Conservation (phyloP, 306 rosid genomes). For the Vigna trinervia region DNA sequence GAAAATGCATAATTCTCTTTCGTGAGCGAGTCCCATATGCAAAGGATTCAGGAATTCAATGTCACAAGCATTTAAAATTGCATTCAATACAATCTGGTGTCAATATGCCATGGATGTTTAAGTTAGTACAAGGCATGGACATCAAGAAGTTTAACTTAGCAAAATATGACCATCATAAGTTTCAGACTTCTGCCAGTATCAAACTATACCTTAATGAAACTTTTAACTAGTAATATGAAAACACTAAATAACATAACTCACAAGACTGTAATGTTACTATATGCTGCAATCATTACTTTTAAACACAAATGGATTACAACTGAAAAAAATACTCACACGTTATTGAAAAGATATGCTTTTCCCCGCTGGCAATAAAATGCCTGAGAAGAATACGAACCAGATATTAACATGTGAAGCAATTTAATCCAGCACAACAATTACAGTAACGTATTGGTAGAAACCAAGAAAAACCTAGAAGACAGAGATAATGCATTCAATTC, state of each 20-base stretch:
- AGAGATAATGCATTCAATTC: conserved; percentile 2
- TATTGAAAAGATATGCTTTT: conserved; percentile 84
- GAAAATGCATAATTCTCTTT: neutral
- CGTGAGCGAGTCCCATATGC: neutral
- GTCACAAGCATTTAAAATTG: neutral
- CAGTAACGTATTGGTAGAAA: conserved; percentile 17
- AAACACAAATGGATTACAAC: conserved; percentile 21
- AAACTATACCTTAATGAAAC: conserved; percentile 22
- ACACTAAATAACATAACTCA: neutral
- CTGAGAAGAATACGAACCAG: conserved; percentile 51
- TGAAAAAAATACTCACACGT: conserved; percentile 71
- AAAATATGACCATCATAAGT: neutral
- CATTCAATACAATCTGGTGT: conserved; percentile 1
- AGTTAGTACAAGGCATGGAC: neutral
- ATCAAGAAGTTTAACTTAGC: neutral
- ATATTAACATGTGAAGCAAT: conserved; percentile 36
- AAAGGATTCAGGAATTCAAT: conserved; percentile 18
- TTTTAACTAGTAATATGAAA: conserved; percentile 25
- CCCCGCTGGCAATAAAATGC: conserved; percentile 74
- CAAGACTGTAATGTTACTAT: neutral
- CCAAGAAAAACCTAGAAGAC: conserved; percentile 34
- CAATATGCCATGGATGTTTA: neutral
- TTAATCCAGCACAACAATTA: conserved; percentile 38
- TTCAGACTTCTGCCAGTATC: neutral
- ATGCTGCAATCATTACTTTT: neutral